These are phyloP conservation scores for Fraxinus cuspidata DNA, from an alignment of 257 asterid genomes.

Conservation along the genomic window DNA sequence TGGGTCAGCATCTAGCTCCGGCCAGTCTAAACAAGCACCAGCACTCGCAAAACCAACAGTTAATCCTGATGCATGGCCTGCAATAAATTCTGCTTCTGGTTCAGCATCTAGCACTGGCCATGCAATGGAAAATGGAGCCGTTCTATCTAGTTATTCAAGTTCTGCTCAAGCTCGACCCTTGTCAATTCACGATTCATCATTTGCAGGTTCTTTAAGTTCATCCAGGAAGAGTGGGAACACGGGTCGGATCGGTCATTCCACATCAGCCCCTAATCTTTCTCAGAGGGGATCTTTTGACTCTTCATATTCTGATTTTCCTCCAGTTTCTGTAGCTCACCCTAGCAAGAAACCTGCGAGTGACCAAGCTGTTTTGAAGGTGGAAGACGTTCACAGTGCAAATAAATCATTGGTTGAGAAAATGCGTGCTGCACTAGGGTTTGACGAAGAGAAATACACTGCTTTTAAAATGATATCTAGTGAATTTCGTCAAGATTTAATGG, in stretches of 20 bases:
- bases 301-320: conserved; percentile 66
- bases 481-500: conserved; percentile 71
- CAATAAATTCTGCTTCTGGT: conserved; percentile 52
- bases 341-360: conserved; percentile 39
- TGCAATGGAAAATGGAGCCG: conserved; percentile 35
- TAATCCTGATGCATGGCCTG: conserved; percentile 55
- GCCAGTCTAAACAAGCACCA: conserved; percentile 36
- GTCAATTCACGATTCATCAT: conserved; percentile 39
- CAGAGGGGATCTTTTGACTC: conserved; percentile 47
- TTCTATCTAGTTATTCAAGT: conserved; percentile 43
- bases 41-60: background rate
- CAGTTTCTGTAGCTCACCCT: conserved; percentile 63
- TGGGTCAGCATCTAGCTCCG: conserved; percentile 56
- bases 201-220: conserved; percentile 46
- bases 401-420: conserved; percentile 83
- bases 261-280: conserved; percentile 82
- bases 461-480: conserved; percentile 80
- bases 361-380: conserved; percentile 43
- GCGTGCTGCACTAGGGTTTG: conserved; percentile 64
- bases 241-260: conserved; percentile 59
- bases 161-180: conserved; percentile 53
- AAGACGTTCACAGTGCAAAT: conserved; percentile 79
- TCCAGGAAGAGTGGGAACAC: conserved; percentile 51
- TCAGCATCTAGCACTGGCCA: conserved; percentile 54
- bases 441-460: conserved; percentile 66